Conservation (phyloP, 2,329 filamentous ascomycete genomes). For the Ophiostoma pallidulum region DNA sequence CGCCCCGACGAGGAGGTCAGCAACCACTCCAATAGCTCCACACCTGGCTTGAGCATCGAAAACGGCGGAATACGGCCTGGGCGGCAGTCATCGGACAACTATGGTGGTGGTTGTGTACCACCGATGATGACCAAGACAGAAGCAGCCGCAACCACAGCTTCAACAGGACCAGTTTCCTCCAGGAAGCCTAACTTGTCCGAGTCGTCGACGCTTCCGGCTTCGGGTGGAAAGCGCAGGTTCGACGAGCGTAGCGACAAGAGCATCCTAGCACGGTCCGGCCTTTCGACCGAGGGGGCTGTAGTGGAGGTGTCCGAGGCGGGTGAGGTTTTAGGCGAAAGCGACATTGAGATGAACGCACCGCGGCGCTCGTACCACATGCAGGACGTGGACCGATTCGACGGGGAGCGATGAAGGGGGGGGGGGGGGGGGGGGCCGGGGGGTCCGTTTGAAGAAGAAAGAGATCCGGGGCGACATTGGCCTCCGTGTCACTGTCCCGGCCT, state of each 20-base stretch:
- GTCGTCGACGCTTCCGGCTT: neutral
- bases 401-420: no score
- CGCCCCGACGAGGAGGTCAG: neutral
- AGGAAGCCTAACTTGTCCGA: no score
- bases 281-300: neutral
- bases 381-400: no score
- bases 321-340: neutral
- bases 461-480: no score
- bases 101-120: no score
- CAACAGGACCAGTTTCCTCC: neutral
- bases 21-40: slow-evolving; percentile 1
- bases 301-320: neutral
- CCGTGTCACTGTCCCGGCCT: no score
- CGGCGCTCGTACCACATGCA: slow-evolving; percentile 5
- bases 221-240: slow-evolving; percentile 4
- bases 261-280: slow-evolving; percentile 8
- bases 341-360: neutral
- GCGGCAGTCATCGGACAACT: no score
- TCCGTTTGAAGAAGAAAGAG: no score
- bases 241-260: slow-evolving; percentile 12
- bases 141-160: neutral
- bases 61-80: neutral
- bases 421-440: no score
- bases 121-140: no score
- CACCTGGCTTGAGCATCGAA: neutral